These are phyloP conservation scores for Ophiosphaerella korrae DNA, from an alignment of 2,329 filamentous ascomycete genomes.

Conservation along the genomic window DNA sequence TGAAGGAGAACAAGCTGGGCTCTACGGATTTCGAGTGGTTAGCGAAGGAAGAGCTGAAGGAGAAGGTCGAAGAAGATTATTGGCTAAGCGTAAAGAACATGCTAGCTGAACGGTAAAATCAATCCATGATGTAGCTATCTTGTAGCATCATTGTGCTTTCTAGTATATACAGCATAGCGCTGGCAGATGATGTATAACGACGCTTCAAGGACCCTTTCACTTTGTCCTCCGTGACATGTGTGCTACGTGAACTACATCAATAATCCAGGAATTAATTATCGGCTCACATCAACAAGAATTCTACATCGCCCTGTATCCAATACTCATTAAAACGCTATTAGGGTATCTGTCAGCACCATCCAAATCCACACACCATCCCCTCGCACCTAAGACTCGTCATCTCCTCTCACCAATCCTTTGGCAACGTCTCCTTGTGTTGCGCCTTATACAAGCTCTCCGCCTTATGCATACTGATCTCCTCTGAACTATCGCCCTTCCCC, in stretches of 20 bases:
- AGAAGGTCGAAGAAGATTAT: slow-evolving; percentile 69
- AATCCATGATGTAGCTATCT: not conserved
- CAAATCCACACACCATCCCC: too few relatives aligned
- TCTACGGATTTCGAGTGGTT: slow-evolving; percentile 90
- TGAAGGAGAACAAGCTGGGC: slow-evolving; percentile 72
- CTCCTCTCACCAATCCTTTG: not conserved
- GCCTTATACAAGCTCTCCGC: slow-evolving; percentile 1
- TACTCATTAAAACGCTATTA: too few relatives aligned
- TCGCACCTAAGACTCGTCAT: not conserved
- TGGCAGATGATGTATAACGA: not conserved
- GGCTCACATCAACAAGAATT: too few relatives aligned
- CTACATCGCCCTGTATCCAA: too few relatives aligned
- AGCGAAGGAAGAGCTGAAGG: slow-evolving; percentile 82
- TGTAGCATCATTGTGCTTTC: not conserved
- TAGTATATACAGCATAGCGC: not conserved
- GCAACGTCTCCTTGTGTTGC: not conserved
- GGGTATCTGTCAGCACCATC: too few relatives aligned
- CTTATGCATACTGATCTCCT: not conserved
- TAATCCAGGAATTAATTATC: too few relatives aligned
- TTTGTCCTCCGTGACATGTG: not conserved
- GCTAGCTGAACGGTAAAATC: slow-evolving; percentile 72
- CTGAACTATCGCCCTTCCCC: not conserved
- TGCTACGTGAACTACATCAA: too few relatives aligned
- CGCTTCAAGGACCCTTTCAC: not conserved
- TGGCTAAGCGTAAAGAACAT: slow-evolving; percentile 80